A percentile compares a stretch with the other conserved stretches of the same genome.
phyloP scores from a whole-genome alignment of 805 yeast genomes.

The Naumovozyma castellii region DNA sequence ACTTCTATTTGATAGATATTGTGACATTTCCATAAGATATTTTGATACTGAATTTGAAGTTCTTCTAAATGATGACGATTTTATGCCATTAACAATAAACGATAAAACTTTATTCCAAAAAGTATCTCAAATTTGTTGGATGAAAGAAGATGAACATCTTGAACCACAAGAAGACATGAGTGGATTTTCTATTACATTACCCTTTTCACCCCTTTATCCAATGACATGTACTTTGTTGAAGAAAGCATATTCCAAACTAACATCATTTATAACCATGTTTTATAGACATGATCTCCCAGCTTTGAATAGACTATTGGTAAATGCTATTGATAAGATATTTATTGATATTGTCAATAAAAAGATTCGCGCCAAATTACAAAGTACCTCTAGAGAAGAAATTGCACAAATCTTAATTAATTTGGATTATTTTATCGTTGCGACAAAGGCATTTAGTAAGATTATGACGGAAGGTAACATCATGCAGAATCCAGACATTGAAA shows the following conservation, averaged over 20 bases:
- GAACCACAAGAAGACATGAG: constrained; percentile 25
- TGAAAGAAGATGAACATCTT: constrained; percentile 38
- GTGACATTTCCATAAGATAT: constrained; percentile 43
- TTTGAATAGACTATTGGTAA: constrained; percentile 49
- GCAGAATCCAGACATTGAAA: constrained; percentile 32
- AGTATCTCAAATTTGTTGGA: constrained; percentile 62
- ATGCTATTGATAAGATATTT: constrained; percentile 60
- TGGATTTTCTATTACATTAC: constrained; percentile 55
- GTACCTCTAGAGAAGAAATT: constrained; percentile 78
- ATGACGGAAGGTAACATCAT: constrained; percentile 33
- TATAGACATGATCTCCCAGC: constrained; percentile 52
- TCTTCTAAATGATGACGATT: constrained; percentile 68
- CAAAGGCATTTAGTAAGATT: constrained; percentile 47
- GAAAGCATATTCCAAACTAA: constrained; percentile 51
- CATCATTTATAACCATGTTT: constrained; percentile 57
- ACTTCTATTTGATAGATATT: constrained; percentile 48
- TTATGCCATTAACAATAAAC: constrained; percentile 74
- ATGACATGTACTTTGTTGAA: constrained; percentile 72
- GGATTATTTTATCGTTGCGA: constrained; percentile 74
- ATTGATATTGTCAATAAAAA: constrained; percentile 56
- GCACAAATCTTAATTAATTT: constrained; percentile 83
- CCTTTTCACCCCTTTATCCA: constrained; percentile 83
- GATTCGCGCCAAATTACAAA: constrained; percentile 49
- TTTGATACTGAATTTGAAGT: constrained; percentile 54
- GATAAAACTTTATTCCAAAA: constrained; percentile 50